These are phyloP conservation scores for Scortechinia acanthostroma DNA, from an alignment of 2,329 filamentous ascomycete species.

Conservation along the genomic window DNA sequence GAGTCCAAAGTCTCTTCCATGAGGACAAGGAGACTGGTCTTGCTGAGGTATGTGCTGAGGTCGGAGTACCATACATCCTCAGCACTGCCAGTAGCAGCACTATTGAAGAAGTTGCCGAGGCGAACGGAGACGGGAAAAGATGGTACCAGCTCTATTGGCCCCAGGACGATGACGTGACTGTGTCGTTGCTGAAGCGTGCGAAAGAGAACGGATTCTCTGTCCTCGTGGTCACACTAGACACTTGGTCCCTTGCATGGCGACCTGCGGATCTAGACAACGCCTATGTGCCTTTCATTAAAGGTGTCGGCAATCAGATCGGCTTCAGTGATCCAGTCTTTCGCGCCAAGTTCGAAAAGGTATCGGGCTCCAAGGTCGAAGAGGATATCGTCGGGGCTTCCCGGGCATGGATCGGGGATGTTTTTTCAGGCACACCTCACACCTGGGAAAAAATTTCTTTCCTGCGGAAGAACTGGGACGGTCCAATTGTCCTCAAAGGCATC, in stretches of 20 bases:
- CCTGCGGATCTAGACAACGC: slow-evolving; percentile 59
- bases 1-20: slow-evolving; percentile 64
- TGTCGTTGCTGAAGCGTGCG: slow-evolving; percentile 53
- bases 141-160: slow-evolving; percentile 79
- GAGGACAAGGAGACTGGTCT: slow-evolving; percentile 56
- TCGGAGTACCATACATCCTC: slow-evolving; percentile 59
- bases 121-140: slow-evolving; percentile 44
- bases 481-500: slow-evolving; percentile 57
- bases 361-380: slow-evolving; percentile 35
- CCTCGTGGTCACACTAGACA: slow-evolving; percentile 69
- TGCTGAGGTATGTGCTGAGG: slow-evolving; percentile 50
- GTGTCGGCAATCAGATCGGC: slow-evolving; percentile 51
- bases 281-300: slow-evolving; percentile 51
- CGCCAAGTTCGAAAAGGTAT: slow-evolving; percentile 39
- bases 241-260: slow-evolving; percentile 62
- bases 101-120: slow-evolving; percentile 60
- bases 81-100: slow-evolving; percentile 55
- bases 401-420: slow-evolving; percentile 42
- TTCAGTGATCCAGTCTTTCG: slow-evolving; percentile 64
- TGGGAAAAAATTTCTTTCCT: slow-evolving; percentile 58
- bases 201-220: slow-evolving; percentile 54
- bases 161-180: slow-evolving; percentile 54
- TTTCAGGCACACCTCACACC: slow-evolving; percentile 39
- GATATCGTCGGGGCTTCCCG: slow-evolving; percentile 37
- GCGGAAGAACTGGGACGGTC: slow-evolving; percentile 52